phyloP scores from a whole-genome alignment of 1,139 yeast species.

The Dujonia santamariae region DNA sequence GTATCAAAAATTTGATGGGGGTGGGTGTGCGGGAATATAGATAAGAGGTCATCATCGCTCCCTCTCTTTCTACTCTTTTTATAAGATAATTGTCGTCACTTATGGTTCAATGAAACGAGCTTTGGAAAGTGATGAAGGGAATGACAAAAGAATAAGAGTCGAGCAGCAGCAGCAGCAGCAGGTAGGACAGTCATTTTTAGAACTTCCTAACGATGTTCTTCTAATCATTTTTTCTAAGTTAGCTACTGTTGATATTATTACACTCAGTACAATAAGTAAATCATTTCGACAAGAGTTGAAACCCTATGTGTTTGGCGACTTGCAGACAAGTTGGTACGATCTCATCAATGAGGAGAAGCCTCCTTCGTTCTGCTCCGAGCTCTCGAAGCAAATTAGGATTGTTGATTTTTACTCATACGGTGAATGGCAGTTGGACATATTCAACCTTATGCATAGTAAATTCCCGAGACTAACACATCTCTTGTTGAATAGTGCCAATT shows the following conservation, averaged over 20 bases:
- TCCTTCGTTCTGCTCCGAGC: not conserved
- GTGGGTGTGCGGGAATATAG: no score
- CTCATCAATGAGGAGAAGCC: constrained; percentile 11
- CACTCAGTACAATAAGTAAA: constrained; percentile 20
- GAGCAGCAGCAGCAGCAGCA: not conserved
- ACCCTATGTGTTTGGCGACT: constrained; percentile 20
- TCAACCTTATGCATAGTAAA: constrained; percentile 17
- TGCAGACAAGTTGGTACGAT: constrained; percentile 31
- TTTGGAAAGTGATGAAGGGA: not conserved
- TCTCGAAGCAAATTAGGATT: constrained; percentile 21
- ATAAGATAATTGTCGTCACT: no score
- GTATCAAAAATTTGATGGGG: no score
- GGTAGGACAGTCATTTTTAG: constrained; percentile 13
- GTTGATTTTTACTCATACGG: constrained; percentile 35
- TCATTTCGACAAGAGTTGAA: constrained; percentile 19
- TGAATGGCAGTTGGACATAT: constrained; percentile 40
- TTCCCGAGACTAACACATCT: constrained; percentile 23
- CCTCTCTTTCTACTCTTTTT: not conserved
- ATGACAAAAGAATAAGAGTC: not conserved
- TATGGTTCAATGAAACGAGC: no score
- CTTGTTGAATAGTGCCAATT: constrained; percentile 30
- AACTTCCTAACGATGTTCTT: constrained; percentile 29
- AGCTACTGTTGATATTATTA: constrained; percentile 20
- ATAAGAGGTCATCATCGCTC: not conserved
- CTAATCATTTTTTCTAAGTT: constrained; percentile 18